Percentiles rank a stretch among this genome's conserved stretches.
phyloP scores from a whole-genome alignment of 352 stramenopile genomes.

The Pythium phragmiticola region DNA sequence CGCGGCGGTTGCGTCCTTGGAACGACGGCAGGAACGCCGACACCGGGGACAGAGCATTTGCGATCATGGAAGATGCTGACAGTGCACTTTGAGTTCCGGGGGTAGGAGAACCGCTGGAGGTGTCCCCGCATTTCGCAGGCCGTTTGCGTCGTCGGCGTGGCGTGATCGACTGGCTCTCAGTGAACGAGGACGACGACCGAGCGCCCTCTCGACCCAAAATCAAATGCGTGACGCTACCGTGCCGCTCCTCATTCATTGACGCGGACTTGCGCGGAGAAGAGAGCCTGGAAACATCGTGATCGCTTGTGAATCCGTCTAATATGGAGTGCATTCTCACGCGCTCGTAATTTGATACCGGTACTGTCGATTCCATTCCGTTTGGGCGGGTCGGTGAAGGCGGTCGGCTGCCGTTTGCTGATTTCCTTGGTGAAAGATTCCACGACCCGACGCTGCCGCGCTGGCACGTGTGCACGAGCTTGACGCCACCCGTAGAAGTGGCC shows the following conservation, averaged over 20 bases:
- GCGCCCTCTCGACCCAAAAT: constrained; percentile 29
- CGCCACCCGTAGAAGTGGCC: neutral
- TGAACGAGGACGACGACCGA: constrained; percentile 22
- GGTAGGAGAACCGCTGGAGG: neutral
- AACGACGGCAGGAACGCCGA: constrained; percentile 21
- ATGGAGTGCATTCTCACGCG: constrained; percentile 33
- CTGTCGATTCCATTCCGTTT: constrained; percentile 9
- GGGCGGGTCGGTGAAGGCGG: constrained; percentile 25
- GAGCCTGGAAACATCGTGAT: neutral
- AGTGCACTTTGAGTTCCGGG: neutral
- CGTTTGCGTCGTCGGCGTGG: constrained; percentile 7
- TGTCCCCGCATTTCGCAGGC: too few species aligned
- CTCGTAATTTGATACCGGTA: constrained; percentile 25
- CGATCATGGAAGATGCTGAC: constrained; percentile 16
- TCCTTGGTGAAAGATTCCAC: constrained; percentile 41
- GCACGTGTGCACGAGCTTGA: constrained; percentile 62
- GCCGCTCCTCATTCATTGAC: neutral
- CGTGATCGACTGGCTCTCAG: neutral
- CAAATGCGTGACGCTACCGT: constrained; percentile 21
- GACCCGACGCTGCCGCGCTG: constrained; percentile 46
- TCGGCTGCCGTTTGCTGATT: neutral
- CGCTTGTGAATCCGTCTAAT: constrained; percentile 28
- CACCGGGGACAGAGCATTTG: constrained; percentile 24
- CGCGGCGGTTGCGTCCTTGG: neutral
- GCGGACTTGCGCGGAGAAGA: neutral